These are phyloP conservation scores for Backusella parvicylindrica DNA, from an alignment of 192 early-diverging fungal species.

Conservation along the genomic window DNA sequence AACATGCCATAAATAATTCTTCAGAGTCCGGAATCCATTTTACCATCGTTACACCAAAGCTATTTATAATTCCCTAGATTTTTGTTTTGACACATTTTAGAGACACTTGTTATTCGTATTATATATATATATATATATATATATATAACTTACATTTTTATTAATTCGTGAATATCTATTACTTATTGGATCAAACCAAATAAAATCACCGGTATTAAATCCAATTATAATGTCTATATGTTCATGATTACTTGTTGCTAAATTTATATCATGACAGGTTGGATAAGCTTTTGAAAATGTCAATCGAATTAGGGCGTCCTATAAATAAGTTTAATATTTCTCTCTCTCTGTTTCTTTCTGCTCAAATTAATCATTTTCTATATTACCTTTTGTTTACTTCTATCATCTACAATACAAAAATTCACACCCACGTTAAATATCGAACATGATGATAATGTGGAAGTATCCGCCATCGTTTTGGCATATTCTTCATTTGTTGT, in stretches of 20 bases:
- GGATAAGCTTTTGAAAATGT: slow-evolving; percentile 73
- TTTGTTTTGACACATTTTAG: neutral
- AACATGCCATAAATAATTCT: slow-evolving; percentile 79
- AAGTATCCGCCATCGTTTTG: neutral
- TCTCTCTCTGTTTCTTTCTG: neutral
- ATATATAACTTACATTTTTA: slow-evolving; percentile 55
- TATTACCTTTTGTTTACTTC: neutral
- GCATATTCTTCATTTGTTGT: neutral
- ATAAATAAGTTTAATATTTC: slow-evolving; percentile 36
- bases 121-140: neutral
- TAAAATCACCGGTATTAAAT: slow-evolving; percentile 70
- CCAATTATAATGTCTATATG: slow-evolving; percentile 87
- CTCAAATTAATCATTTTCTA: too few species aligned
- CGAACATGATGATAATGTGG: neutral
- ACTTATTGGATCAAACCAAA: slow-evolving; percentile 84
- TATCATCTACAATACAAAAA: neutral
- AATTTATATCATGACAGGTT: slow-evolving; percentile 85
- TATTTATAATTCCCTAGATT: slow-evolving; percentile 58
- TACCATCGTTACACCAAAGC: slow-evolving; percentile 69
- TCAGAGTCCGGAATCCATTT: slow-evolving; percentile 91
- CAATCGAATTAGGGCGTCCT: slow-evolving; percentile 36
- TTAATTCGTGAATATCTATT: slow-evolving; percentile 86
- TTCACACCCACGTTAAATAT: neutral
- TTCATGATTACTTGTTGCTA: slow-evolving; percentile 58
- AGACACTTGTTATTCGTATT: neutral